These are phyloP conservation scores for Liquidambar formosana DNA, from an alignment of 164 flowering plant genomes.

Conservation along the genomic window DNA sequence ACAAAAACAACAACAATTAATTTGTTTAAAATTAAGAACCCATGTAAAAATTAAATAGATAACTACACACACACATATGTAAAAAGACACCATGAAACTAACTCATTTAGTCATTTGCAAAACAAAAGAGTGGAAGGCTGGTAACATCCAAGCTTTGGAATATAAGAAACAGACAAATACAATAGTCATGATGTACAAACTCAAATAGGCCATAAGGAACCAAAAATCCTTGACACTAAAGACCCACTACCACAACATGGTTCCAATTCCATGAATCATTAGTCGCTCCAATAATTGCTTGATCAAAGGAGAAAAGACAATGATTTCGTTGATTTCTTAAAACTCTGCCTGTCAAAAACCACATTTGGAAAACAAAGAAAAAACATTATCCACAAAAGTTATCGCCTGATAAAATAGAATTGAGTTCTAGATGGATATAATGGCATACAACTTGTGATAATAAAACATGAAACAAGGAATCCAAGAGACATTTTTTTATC, in stretches of 20 bases:
- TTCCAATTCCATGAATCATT: too few relatives aligned
- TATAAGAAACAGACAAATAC: neutral
- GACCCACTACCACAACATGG: too few relatives aligned
- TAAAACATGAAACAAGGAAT: neutral
- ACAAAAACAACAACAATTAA: neutral
- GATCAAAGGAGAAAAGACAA: too few relatives aligned
- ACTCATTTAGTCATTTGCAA: neutral
- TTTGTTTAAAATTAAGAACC: neutral
- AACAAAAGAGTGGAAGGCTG: neutral
- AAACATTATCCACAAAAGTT: neutral
- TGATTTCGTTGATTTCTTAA: too few relatives aligned
- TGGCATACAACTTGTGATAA: neutral
- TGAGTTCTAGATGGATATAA: neutral
- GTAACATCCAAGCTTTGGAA: neutral
- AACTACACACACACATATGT: neutral
- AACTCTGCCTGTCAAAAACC: too few relatives aligned
- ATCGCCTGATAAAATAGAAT: slow-evolving; percentile 8
- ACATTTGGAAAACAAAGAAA: neutral
- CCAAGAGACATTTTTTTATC: slow-evolving; percentile 1
- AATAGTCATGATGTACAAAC: neutral
- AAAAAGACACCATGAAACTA: neutral
- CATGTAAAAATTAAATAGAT: neutral
- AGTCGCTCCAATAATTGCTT: too few relatives aligned
- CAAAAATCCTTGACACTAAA: too few relatives aligned
- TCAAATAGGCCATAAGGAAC: too few relatives aligned